Percentiles rank a stretch among this genome's conserved stretches.
phyloP scores from a whole-genome alignment of 2,329 filamentous ascomycete genomes.

The Colletotrichum nymphaeae region DNA sequence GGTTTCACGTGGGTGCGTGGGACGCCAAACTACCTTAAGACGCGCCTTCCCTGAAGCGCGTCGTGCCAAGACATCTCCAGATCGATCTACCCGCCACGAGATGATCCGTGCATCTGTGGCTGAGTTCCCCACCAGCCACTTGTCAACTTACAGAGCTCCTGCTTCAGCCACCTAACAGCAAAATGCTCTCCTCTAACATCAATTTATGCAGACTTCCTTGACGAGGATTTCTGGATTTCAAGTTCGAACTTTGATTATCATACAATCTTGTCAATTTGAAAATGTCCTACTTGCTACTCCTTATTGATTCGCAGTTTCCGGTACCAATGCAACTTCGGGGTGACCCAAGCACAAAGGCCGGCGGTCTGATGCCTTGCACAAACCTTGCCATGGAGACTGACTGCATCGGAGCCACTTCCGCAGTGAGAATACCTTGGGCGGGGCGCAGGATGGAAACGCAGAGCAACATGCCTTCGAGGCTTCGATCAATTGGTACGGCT shows the following conservation, averaged over 20 bases:
- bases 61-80: background rate
- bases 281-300: background rate
- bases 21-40: background rate
- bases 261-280: background rate
- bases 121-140: background rate
- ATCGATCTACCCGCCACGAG: background rate
- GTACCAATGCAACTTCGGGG: background rate
- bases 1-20: background rate
- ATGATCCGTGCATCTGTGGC: background rate
- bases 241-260: background rate
- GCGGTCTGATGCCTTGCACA: background rate
- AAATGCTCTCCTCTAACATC: too few relatives aligned
- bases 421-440: background rate
- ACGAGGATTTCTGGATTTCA: background rate
- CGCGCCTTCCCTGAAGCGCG: constrained; percentile 3
- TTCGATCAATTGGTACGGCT: constrained; percentile 20
- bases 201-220: background rate
- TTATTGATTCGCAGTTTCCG: background rate
- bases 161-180: background rate
- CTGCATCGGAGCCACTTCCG: constrained; percentile 21
- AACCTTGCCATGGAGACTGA: background rate
- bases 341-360: background rate
- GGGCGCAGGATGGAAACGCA: background rate
- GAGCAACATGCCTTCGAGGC: background rate
- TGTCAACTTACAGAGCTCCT: background rate